These are phyloP conservation scores for Dinochytrium kinnereticum DNA, from an alignment of 371 early-diverging fungal genomes.

Conservation along the genomic window DNA sequence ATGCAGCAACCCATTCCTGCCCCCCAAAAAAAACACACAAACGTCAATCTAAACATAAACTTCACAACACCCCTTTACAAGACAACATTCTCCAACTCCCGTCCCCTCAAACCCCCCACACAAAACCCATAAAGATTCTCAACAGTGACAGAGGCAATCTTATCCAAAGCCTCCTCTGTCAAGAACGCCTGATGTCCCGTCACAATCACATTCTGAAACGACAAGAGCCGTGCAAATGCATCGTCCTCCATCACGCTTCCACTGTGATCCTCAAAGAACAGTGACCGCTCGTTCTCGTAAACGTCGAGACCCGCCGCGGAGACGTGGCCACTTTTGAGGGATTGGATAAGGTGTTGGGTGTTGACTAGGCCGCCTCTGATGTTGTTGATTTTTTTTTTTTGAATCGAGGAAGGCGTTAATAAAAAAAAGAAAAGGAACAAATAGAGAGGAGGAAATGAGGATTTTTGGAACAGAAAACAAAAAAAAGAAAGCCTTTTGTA, in stretches of 20 bases:
- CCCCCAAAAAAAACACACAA: background rate
- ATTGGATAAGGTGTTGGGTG: conserved; percentile 45
- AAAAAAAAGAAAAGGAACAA: background rate
- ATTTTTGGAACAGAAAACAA: background rate
- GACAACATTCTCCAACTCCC: conserved; percentile 31
- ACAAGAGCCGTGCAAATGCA: conserved; percentile 37
- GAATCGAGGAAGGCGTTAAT: background rate
- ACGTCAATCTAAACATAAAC: background rate
- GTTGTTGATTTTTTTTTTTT: background rate
- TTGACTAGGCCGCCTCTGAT: conserved; percentile 51
- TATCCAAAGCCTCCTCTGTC: conserved; percentile 47
- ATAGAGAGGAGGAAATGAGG: background rate
- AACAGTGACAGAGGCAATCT: conserved; percentile 39
- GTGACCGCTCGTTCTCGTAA: conserved; percentile 55
- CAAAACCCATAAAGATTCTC: conserved; percentile 38
- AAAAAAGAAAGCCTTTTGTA: background rate
- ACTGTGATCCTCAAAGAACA: conserved; percentile 49
- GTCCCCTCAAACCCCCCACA: conserved; percentile 37
- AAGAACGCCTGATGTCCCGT: conserved; percentile 54
- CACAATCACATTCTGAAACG: conserved; percentile 50
- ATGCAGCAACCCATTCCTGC: background rate
- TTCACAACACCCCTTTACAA: background rate
- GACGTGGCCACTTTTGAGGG: conserved; percentile 47
- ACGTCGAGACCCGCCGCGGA: conserved; percentile 54
- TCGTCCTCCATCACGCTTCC: conserved; percentile 46